Percentiles rank a stretch among this genome's conserved stretches.
phyloP scores from a whole-genome alignment of 176 grass and related monocot genomes.

The Poa annua region DNA sequence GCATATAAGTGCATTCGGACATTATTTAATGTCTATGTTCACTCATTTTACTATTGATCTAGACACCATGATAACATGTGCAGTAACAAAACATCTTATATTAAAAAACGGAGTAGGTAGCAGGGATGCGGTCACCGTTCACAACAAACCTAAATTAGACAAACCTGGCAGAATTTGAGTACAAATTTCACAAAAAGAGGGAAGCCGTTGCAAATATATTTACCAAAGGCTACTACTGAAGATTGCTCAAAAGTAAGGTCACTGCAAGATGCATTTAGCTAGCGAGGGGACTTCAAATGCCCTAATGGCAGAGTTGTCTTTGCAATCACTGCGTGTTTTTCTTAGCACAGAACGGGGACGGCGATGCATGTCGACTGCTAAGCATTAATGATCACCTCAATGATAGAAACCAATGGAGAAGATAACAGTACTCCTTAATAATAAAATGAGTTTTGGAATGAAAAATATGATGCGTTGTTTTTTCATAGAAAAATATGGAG shows the following conservation, averaged over 20 bases:
- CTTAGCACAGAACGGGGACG: background rate
- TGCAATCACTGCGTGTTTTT: background rate
- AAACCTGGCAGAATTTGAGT: background rate
- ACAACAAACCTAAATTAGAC: background rate
- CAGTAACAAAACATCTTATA: too few relatives aligned
- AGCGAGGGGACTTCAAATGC: background rate
- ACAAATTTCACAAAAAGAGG: background rate
- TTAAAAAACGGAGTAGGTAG: too few relatives aligned
- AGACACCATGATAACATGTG: too few relatives aligned
- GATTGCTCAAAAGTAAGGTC: too few relatives aligned
- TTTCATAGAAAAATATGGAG: background rate
- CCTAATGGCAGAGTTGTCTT: too few relatives aligned
- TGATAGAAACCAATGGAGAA: background rate
- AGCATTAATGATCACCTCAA: background rate
- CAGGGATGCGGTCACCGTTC: too few relatives aligned
- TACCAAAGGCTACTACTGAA: too few relatives aligned
- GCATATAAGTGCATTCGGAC: too few relatives aligned
- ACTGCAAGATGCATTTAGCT: too few relatives aligned
- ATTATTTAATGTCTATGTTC: too few relatives aligned
- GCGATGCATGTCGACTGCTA: background rate
- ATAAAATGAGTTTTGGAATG: background rate
- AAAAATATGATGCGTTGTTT: background rate
- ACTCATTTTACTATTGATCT: too few relatives aligned
- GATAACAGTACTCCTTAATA: background rate
- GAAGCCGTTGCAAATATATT: background rate